Evolutionary conservation across 768 basidiomycete genomes (phyloP).

Genomic region (Collybia nuda): DNA sequence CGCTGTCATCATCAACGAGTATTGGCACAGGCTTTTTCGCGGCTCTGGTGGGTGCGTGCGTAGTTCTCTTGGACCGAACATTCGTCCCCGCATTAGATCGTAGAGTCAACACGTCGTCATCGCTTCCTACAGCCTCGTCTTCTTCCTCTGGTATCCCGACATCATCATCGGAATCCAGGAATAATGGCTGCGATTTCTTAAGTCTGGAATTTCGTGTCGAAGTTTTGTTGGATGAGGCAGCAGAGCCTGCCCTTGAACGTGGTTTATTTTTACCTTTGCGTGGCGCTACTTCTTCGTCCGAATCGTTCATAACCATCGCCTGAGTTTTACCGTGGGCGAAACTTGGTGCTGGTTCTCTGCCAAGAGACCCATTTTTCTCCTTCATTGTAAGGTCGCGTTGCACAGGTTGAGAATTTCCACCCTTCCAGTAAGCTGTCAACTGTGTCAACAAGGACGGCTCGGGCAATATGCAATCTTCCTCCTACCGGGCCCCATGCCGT

Average conservation of each 20-base stretch:
- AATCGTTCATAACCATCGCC: conserved; percentile 34
- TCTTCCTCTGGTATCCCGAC: conserved; percentile 17
- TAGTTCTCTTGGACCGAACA: conserved; percentile 14
- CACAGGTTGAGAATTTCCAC: conserved; percentile 21
- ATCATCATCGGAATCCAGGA: conserved; percentile 46
- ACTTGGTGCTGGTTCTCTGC: conserved; percentile 12
- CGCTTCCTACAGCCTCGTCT: conserved; percentile 20
- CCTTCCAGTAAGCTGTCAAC: conserved; percentile 58
- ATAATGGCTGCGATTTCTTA: conserved; percentile 46
- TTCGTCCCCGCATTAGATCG: conserved; percentile 24
- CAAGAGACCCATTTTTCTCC: conserved; percentile 7
- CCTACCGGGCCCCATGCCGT: conserved; percentile 53
- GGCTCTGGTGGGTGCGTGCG: conserved; percentile 21
- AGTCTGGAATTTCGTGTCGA: conserved; percentile 20
- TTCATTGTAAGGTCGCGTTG: conserved; percentile 18
- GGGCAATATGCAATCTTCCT: conserved; percentile 6
- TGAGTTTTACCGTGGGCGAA: conserved; percentile 20
- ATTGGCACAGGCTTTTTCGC: conserved; percentile 33
- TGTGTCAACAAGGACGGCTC: conserved; percentile 4
- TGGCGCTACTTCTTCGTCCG: conserved; percentile 32
- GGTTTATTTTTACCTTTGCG: conserved; percentile 22
- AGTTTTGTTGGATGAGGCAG: conserved; percentile 17
- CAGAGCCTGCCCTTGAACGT: conserved; percentile 25
- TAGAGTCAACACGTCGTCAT: conserved; percentile 21
- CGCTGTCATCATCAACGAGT: conserved; percentile 65